phyloP scores from a whole-genome alignment of 768 basidiomycete genomes.

The Hirschioporus abietinus region DNA sequence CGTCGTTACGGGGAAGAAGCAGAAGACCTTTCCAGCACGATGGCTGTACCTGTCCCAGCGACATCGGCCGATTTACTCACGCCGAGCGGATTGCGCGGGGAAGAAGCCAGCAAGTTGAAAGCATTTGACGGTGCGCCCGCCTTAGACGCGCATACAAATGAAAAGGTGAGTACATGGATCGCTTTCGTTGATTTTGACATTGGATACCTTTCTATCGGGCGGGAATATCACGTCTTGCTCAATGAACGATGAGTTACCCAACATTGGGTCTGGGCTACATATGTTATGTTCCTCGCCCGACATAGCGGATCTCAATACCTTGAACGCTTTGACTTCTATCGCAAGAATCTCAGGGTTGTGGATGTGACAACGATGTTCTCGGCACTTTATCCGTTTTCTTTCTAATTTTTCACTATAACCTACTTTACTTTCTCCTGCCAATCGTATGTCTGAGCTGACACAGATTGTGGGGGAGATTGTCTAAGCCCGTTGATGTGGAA shows the following conservation, averaged over 20 bases:
- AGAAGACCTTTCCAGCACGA: background rate
- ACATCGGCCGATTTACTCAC: background rate
- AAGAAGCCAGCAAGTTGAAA: background rate
- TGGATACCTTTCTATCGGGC: background rate
- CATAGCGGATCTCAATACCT: background rate
- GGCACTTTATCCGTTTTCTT: background rate
- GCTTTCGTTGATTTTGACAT: background rate
- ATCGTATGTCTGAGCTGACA: background rate
- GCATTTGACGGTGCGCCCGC: background rate
- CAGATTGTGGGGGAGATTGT: background rate
- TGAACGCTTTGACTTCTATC: too few relatives aligned
- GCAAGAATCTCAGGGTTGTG: background rate
- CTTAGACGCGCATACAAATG: background rate
- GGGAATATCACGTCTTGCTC: too few relatives aligned
- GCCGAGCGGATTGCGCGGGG: background rate
- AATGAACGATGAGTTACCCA: too few relatives aligned
- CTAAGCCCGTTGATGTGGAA: background rate
- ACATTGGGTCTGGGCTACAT: too few relatives aligned
- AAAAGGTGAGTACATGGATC: background rate
- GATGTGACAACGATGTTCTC: background rate
- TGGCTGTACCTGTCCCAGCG: background rate
- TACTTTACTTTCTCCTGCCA: background rate
- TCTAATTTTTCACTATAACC: background rate
- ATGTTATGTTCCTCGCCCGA: background rate
- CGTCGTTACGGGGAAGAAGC: background rate